These are phyloP conservation scores for Solanum gandarillasii DNA, from an alignment of 257 asterid species.

Conservation along the genomic window DNA sequence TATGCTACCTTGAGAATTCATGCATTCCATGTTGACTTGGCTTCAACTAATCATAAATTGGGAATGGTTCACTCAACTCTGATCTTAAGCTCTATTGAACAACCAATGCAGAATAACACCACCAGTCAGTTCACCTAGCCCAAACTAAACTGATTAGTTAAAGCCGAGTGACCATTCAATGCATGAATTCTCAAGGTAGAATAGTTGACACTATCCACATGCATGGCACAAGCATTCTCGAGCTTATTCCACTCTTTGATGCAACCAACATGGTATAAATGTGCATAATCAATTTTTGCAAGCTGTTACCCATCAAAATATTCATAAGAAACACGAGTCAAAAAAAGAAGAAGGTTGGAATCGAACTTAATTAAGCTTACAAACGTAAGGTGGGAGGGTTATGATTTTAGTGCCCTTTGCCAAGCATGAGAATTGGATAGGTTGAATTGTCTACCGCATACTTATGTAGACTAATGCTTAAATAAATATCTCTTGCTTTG, in stretches of 20 bases:
- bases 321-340: background rate
- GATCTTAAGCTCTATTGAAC: too few species aligned
- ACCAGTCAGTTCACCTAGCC: too few species aligned
- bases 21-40: too few species aligned
- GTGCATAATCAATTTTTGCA: background rate
- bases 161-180: too few species aligned
- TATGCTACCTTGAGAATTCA: too few species aligned
- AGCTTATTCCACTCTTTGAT: background rate
- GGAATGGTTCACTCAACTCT: too few species aligned
- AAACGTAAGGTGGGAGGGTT: background rate
- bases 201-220: background rate
- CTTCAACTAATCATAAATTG: too few species aligned
- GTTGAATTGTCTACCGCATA: background rate
- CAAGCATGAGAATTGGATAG: background rate
- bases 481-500: background rate
- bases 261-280: background rate
- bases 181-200: background rate
- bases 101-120: too few species aligned
- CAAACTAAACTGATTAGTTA: too few species aligned
- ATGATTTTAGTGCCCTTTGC: background rate
- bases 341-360: too few species aligned
- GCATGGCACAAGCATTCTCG: background rate
- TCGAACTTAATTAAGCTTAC: background rate
- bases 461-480: background rate
- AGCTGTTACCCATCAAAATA: background rate